Conservation (phyloP, 805 yeast genomes). For the Zygosaccharomyces bailii region DNA sequence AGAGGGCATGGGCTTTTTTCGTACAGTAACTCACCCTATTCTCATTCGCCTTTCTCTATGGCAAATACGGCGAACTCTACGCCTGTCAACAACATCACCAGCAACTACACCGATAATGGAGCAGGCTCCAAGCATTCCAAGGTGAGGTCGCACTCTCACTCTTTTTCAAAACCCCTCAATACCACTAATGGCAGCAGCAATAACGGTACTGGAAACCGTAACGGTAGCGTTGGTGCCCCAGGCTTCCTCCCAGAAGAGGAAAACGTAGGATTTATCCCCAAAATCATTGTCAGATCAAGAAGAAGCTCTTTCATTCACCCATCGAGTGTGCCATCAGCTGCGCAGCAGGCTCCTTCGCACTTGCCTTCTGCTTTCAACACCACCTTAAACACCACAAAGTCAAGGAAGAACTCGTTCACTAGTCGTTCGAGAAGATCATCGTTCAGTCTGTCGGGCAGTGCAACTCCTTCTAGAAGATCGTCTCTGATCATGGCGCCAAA, state of each 20-base stretch:
- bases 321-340: constrained; percentile 10
- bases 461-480: constrained; percentile 30
- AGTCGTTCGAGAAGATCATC: constrained; percentile 34
- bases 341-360: constrained; percentile 15
- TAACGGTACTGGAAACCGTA: not conserved
- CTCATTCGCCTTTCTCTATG: constrained; percentile 17
- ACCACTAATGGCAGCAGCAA: not conserved
- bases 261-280: constrained; percentile 35
- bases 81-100: constrained; percentile 9
- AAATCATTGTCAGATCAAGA: constrained; percentile 36
- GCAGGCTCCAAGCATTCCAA: constrained; percentile 26
- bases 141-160: constrained; percentile 33
- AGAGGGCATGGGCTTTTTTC: constrained; percentile 1
- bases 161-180: constrained; percentile 20
- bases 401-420: constrained; percentile 35
- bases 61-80: constrained; percentile 5
- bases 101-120: constrained; percentile 12
- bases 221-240: not conserved
- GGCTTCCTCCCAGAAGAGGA: constrained; percentile 25
- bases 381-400: constrained; percentile 26
- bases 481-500: constrained; percentile 29
- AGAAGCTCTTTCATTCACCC: constrained; percentile 29
- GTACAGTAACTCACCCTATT: constrained; percentile 11
- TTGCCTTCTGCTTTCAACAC: constrained; percentile 24
- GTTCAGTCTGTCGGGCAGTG: constrained; percentile 24